phyloP scores from a whole-genome alignment of 169 alveolate genomes.

The Plasmodium adleri region DNA sequence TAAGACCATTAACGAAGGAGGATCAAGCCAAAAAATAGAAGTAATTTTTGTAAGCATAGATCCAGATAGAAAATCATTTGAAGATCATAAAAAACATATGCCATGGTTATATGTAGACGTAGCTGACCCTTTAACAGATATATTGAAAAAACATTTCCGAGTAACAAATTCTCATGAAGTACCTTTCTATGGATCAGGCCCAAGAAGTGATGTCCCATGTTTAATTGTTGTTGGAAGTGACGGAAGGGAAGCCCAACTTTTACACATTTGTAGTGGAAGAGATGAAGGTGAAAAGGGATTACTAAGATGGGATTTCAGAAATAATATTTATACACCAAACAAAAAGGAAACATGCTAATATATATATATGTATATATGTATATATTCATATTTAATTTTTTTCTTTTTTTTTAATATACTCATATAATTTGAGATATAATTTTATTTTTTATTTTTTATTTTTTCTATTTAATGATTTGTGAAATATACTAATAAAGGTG shows the following conservation, averaged over 20 bases:
- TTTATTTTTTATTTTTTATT: background rate
- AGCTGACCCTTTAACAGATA: conserved; percentile 79
- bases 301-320: conserved; percentile 77
- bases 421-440: background rate
- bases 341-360: conserved; percentile 13
- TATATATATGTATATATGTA: too few species aligned
- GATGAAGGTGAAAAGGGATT: conserved; percentile 84
- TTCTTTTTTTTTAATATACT: background rate
- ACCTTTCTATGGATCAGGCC: conserved; percentile 78
- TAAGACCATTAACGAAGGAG: conserved; percentile 82
- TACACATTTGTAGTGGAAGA: conserved; percentile 82
- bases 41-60: conserved; percentile 80
- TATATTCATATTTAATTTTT: background rate
- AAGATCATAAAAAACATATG: conserved; percentile 78
- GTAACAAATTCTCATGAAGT: conserved; percentile 72
- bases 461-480: conserved; percentile 10
- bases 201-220: conserved; percentile 80
- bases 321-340: conserved; percentile 53
- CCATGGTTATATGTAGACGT: conserved; percentile 82
- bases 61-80: conserved; percentile 68
- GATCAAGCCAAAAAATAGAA: conserved; percentile 82
- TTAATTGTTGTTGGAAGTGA: conserved; percentile 83
- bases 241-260: conserved; percentile 82
- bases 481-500: conserved; percentile 1
- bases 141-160: conserved; percentile 79